Base-by-base conservation (phyloP, 2,329 filamentous ascomycete species). In the Helotiales sp. region DNA sequence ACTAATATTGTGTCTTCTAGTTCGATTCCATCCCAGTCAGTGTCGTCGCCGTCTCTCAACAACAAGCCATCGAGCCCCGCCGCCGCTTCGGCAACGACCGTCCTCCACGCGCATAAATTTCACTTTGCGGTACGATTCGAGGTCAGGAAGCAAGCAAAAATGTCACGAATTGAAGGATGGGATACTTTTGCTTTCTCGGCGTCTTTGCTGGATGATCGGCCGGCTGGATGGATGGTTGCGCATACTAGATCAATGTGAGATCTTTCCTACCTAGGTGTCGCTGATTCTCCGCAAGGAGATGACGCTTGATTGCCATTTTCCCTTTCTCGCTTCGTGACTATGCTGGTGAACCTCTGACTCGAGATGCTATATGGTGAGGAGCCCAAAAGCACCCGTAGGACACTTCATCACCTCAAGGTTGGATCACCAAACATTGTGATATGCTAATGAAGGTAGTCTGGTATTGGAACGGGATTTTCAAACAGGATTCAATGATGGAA, bases 21-120 rank as follows among this genome's bases (percentile, higher is more conserved):
- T 99, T 99, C 87, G 96, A 99, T 85, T 89, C 89, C 76, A 94
- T 99, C 83, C 92, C 95, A 82, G 93, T 97, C 91, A 97, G 96
- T 85, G 93, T 98, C 79, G 89, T 96, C 77, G 85, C 91, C 75
- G 93, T 99, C 76, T 87, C 91, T 77, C 94, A 98, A 86, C 89
- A 93, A 82, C 94, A 97, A 87, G 84, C 87, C 73, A 83, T 87
- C 79, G 94, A 97, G 86, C 92, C 93, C 76, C 88, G 87, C 76
- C 91, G 91, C 80, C 88, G 92, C 80, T 94, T 92, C 84, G 86
- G 85, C 20, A 61, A 61, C 79, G 89, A 91, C 84, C 88, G 89
- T 75, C 80, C 80, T 72, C 77, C 79, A 71, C 78, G 80, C 74
- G 80, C 80, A 75, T 82, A 84, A 77, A 81, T 72, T 68, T 63